Conservation (phyloP, 345 rosid species). For the Sisymbrium altissimum region DNA sequence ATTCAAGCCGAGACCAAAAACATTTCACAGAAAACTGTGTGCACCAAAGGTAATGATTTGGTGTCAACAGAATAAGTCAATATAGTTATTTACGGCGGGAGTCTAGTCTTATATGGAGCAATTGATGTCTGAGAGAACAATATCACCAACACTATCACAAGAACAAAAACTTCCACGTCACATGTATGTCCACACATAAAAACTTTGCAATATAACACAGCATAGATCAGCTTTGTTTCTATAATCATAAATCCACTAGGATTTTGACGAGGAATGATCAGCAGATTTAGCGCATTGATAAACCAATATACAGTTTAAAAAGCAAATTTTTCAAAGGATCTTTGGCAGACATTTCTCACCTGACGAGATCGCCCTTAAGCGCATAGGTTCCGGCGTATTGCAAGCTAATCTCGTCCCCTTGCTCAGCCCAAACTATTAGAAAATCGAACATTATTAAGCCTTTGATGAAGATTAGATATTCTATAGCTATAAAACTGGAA, state of each 20-base stretch:
- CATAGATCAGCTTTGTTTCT: neutral
- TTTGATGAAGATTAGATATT: neutral
- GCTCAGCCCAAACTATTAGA: slow-evolving; percentile 92
- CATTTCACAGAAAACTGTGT: too few relatives aligned
- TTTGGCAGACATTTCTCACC: slow-evolving; percentile 41
- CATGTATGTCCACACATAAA: neutral
- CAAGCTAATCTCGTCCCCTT: slow-evolving; percentile 94
- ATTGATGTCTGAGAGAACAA: neutral
- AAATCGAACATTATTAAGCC: neutral
- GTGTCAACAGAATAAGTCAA: too few relatives aligned
- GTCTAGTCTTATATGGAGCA: neutral
- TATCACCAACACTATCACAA: neutral
- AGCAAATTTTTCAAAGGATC: neutral
- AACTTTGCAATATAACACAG: neutral
- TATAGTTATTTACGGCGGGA: neutral
- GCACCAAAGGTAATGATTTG: too few relatives aligned
- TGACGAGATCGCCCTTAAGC: slow-evolving; percentile 89
- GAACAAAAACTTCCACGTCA: neutral
- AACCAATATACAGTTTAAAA: neutral
- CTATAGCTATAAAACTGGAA: neutral
- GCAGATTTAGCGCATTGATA: too few relatives aligned
- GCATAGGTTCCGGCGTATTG: slow-evolving; percentile 96
- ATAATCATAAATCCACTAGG: neutral
- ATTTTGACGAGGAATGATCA: too few relatives aligned
- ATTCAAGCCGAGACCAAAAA: too few relatives aligned